Evolutionary conservation across 2,329 filamentous ascomycete genomes (phyloP), one percentile per base, ranked within the genome.

Genomic region (Xylariaceae sp.): DNA sequence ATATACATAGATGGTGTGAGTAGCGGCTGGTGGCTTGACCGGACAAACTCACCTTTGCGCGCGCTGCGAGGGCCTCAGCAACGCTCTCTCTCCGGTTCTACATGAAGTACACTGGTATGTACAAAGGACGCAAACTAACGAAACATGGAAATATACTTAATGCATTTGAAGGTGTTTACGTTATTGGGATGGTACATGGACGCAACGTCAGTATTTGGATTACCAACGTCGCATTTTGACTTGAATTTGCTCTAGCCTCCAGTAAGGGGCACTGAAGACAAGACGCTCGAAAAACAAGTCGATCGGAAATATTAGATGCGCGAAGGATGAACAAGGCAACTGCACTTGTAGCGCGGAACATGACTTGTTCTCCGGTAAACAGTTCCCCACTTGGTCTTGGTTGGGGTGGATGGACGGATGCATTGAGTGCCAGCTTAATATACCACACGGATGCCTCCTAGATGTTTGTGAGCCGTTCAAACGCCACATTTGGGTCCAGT

Each of bases 371-470:
- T 6, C 8, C 2, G 35, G 6, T 4, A 20, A 4, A 13, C 35
- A 41, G 11, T 41, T 50, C 21, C 33, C 46, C 4, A 50, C 33
- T 10, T 50, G 46, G 46, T 50, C 46, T 23, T 50, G 33, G 46
- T 13, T 8, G 23, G 46, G 46, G 3, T 50, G 46, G 46, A 21
- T 16, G 8, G 46, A 15, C 9, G 36, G 35, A 10, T 18, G 29
- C 5, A n/a, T 13, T 20, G 46, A 18, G 20, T 50, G 41, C 18
- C 13, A 29, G 3, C 4, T 10, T 3, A 20, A 23, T n/a, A 30
- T 50, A 23, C 13, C 32, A 13, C 18, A 27, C n/a, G 39, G 39
- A 4, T 42, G 39, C 11, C 39, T 42, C 11, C 4, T 13, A 6
- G 4, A 50, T 15, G 36, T 41, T 4, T 26, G 29, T 7, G 35